A percentile compares a stretch with the other conserved stretches of the same genome.
phyloP scores from a whole-genome alignment of 129 eudicot genomes.

The Helichrysum umbraculigerum region DNA sequence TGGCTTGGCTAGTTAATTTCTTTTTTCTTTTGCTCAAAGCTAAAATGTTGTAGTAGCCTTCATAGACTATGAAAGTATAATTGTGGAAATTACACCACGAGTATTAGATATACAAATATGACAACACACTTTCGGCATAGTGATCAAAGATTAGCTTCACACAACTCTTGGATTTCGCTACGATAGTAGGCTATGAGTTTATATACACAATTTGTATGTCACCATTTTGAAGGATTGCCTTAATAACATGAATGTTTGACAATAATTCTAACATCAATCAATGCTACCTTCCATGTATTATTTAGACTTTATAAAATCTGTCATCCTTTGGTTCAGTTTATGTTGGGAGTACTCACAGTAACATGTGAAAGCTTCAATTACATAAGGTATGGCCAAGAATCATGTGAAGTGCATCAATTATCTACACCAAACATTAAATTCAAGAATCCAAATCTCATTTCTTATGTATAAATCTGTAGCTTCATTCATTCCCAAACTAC shows the following conservation, averaged over 20 bases:
- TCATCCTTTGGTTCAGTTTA: not conserved
- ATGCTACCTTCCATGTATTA: not conserved
- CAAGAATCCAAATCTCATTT: conserved; percentile 7
- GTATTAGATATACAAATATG: too few species aligned
- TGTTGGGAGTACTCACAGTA: conserved; percentile 26
- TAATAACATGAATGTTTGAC: not conserved
- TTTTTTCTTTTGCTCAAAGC: too few species aligned
- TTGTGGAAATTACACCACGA: too few species aligned
- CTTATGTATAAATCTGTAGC: not conserved
- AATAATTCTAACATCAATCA: not conserved
- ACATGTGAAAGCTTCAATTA: conserved; percentile 57
- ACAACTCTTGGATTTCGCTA: too few species aligned
- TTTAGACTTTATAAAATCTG: not conserved
- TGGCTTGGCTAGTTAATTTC: too few species aligned
- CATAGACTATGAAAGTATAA: too few species aligned
- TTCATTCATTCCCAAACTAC: conserved; percentile 5
- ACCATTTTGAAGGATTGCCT: not conserved
- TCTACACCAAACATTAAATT: conserved; percentile 45
- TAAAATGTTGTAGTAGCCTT: too few species aligned
- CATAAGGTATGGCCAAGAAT: conserved; percentile 48
- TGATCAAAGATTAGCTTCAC: too few species aligned
- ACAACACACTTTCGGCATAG: too few species aligned
- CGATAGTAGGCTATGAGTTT: not conserved
- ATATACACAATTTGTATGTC: too few species aligned
- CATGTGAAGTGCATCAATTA: conserved; percentile 71